Percentiles rank a stretch among this genome's conserved stretches.
phyloP scores from a whole-genome alignment of 805 yeast species.

The Yarrowia osloensis region DNA sequence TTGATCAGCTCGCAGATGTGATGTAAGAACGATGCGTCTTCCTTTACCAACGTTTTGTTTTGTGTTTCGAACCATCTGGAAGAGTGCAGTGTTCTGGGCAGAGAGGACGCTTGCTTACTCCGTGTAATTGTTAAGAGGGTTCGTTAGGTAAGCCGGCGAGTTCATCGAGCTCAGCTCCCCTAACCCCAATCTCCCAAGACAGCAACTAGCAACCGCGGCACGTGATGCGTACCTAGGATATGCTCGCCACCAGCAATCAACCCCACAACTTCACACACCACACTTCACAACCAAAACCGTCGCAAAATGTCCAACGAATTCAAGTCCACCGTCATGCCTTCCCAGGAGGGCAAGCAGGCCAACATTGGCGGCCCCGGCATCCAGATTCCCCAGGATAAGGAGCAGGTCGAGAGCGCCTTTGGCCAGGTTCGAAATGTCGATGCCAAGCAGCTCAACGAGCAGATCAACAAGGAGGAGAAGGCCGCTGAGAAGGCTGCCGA shows the following conservation, averaged over 20 bases:
- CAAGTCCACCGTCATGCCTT: slow-evolving; percentile 31
- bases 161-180: too few species aligned
- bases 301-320: slow-evolving; percentile 26
- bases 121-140: too few species aligned
- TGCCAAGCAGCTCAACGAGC: slow-evolving; percentile 30
- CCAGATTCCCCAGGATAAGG: slow-evolving; percentile 30
- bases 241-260: slow-evolving; percentile 29
- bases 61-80: background rate
- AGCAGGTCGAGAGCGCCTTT: slow-evolving; percentile 23
- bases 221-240: background rate
- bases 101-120: too few species aligned
- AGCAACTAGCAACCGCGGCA: slow-evolving; percentile 2
- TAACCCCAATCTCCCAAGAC: background rate
- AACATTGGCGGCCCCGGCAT: slow-evolving; percentile 29
- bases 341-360: slow-evolving; percentile 29
- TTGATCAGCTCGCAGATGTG: background rate
- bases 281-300: background rate
- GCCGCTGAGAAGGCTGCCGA: background rate
- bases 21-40: slow-evolving; percentile 1
- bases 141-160: too few species aligned
- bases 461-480: slow-evolving; percentile 19
- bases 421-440: slow-evolving; percentile 32
- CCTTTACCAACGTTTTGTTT: too few species aligned
- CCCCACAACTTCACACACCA: slow-evolving; percentile 8
- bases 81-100: too few species aligned